These are phyloP conservation scores for Brettanomyces bruxellensis DNA, from an alignment of 805 yeast species.

Conservation along the genomic window DNA sequence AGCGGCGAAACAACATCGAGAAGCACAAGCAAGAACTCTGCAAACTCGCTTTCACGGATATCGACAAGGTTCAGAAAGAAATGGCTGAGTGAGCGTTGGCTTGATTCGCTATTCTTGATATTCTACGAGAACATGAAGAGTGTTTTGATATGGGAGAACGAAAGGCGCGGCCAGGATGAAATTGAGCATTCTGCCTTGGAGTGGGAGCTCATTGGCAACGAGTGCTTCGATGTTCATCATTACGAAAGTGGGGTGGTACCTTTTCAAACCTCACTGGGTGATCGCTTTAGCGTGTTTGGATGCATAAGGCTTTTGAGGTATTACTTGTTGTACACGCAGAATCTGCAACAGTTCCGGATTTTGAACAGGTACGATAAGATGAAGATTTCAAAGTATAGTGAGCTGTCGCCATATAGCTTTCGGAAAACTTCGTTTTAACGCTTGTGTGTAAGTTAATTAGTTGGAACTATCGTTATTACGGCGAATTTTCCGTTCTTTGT, in stretches of 20 bases:
- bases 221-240: constrained; percentile 39
- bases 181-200: constrained; percentile 52
- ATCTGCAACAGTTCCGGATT: constrained; percentile 12
- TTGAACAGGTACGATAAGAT: background rate
- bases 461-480: constrained; percentile 61
- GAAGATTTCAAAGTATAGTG: background rate
- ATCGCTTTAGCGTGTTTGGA: constrained; percentile 56
- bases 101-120: constrained; percentile 57
- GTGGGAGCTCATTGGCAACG: constrained; percentile 65
- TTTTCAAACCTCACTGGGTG: constrained; percentile 42
- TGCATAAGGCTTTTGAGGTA: constrained; percentile 41
- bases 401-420: constrained; percentile 16
- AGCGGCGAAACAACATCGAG: background rate
- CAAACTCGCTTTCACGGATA: constrained; percentile 13
- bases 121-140: constrained; percentile 67
- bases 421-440: constrained; percentile 31
- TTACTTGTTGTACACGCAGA: constrained; percentile 22
- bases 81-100: constrained; percentile 65
- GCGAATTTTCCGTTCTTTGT: constrained; percentile 38
- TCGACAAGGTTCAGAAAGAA: constrained; percentile 28
- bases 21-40: background rate
- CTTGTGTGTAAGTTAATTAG: constrained; percentile 42
- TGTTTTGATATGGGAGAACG: constrained; percentile 52
- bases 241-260: constrained; percentile 43
- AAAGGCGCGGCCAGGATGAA: constrained; percentile 14